Base-by-base conservation (phyloP, 2,329 filamentous ascomycete genomes). In the Cyclaneusma minus region DNA sequence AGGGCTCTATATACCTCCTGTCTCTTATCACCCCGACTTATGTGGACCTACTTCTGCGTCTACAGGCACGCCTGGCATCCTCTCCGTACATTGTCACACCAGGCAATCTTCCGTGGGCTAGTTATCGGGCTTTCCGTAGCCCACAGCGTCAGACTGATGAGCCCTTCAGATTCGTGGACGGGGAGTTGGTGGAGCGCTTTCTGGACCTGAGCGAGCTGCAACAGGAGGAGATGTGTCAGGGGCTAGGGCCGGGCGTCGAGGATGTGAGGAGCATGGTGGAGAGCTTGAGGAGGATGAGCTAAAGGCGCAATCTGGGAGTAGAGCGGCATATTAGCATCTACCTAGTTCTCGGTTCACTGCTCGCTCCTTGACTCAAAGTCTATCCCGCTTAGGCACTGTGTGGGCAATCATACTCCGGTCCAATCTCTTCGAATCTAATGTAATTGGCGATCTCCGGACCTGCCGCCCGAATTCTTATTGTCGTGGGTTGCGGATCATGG, bases 1-100 rank as follows among this genome's bases (percentile, higher is more conserved):
- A 95, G 49, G 89, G 89, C 14, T 78, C 78, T 0, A 75, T 98
- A 25, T 94, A 93, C 50, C 69, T 98, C 36, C 87, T 89, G 42
- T 83, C 79, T 1, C 67, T 78, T 5, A 83, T 98, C 36, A 62
- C 74, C 3, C 61, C 77, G 0, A 49, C 63, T 4, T 70, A 79
- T 28, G 76, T 83, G 43, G 78, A 92, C 39, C 59, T 92, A 8
- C 64, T 98, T 14, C 76, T 94, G 52, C 70, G 69, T 1, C 69
- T 98, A 29, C 89, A 98, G 48, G 55, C 58, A 0, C 68, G 64
- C 19, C 64, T 95, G 30, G 70, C 77, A 4, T 57, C 63, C 3
- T n/a, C n/a, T n/a, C n/a, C n/a, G n/a, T n/a, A n/a, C n/a, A 58
- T 68, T 5, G 62, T 93, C 15, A 72, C 69, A 1, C 67, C 78